Conservation (phyloP, 2,329 filamentous ascomycete species). For the Pseudocercospora fuligena region DNA sequence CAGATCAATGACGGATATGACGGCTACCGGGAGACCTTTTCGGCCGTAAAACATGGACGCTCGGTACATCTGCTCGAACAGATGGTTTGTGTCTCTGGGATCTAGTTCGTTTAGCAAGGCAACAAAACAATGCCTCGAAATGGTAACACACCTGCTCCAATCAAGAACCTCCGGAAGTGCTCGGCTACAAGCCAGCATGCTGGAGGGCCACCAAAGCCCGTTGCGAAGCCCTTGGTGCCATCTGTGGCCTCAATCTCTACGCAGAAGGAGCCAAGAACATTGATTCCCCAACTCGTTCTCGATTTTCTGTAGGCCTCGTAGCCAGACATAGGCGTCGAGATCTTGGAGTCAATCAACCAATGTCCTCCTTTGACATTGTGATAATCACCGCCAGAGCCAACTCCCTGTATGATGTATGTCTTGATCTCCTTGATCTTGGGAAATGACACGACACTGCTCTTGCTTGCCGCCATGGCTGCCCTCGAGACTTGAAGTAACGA, state of each 20-base stretch:
- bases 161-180: conserved; percentile 89
- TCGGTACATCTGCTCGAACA: conserved; percentile 97
- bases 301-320: conserved; percentile 89
- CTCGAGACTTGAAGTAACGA: neutral
- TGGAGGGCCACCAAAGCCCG: conserved; percentile 89
- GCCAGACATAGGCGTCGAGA: conserved; percentile 88
- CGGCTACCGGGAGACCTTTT: conserved; percentile 85
- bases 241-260: conserved; percentile 87
- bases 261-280: conserved; percentile 89
- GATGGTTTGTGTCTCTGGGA: conserved; percentile 84
- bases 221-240: conserved; percentile 92
- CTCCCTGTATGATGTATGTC: conserved; percentile 73
- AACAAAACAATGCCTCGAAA: neutral
- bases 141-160: conserved; percentile 66
- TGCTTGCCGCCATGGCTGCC: conserved; percentile 34
- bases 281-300: conserved; percentile 92
- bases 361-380: conserved; percentile 79
- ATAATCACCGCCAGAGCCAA: conserved; percentile 74
- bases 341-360: conserved; percentile 90
- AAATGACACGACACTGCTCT: conserved; percentile 59
- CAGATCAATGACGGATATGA: conserved; percentile 93
- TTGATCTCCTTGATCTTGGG: conserved; percentile 76
- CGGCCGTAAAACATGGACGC: conserved; percentile 95
- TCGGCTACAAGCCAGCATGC: conserved; percentile 93
- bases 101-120: conserved; percentile 56